These are phyloP conservation scores for Pachysandra terminalis DNA, from an alignment of 164 flowering plant species.

Conservation along the genomic window DNA sequence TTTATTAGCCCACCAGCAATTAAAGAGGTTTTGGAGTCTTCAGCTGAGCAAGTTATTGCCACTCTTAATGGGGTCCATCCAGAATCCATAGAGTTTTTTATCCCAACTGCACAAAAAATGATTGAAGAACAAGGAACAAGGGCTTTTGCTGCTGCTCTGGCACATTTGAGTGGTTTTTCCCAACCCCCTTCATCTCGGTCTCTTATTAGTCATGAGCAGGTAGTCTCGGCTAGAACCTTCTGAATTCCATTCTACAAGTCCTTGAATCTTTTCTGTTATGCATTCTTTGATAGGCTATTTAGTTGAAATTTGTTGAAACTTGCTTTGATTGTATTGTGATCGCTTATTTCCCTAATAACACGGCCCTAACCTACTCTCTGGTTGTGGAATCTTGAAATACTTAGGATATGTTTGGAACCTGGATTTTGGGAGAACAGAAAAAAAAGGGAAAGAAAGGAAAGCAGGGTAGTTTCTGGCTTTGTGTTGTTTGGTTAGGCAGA, in stretches of 20 bases:
- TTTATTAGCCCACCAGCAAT: slow-evolving; percentile 74
- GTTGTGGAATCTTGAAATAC: no score
- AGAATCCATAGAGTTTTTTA: slow-evolving; percentile 72
- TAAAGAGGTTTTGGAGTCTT: slow-evolving; percentile 76
- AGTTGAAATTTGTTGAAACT: neutral
- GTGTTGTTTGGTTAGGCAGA: no score
- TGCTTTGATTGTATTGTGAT: no score
- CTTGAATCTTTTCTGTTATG: neutral
- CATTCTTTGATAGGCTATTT: neutral
- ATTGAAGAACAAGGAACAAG: slow-evolving; percentile 71
- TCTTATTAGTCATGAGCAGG: slow-evolving; percentile 90
- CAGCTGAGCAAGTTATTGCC: slow-evolving; percentile 89
- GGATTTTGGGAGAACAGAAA: no score
- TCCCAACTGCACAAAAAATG: slow-evolving; percentile 76
- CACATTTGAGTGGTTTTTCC: slow-evolving; percentile 96
- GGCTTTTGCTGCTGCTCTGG: slow-evolving; percentile 97
- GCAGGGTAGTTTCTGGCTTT: no score
- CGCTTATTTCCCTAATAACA: no score
- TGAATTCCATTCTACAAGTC: neutral
- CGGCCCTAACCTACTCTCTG: no score
- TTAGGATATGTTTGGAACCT: no score
- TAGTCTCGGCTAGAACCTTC: slow-evolving; percentile 13
- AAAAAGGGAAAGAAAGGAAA: no score
- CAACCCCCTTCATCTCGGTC: slow-evolving; percentile 92
- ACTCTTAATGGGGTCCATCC: slow-evolving; percentile 92